These are phyloP conservation scores for Nyssa sinensis DNA, from an alignment of 148 eudicot species.

Conservation along the genomic window DNA sequence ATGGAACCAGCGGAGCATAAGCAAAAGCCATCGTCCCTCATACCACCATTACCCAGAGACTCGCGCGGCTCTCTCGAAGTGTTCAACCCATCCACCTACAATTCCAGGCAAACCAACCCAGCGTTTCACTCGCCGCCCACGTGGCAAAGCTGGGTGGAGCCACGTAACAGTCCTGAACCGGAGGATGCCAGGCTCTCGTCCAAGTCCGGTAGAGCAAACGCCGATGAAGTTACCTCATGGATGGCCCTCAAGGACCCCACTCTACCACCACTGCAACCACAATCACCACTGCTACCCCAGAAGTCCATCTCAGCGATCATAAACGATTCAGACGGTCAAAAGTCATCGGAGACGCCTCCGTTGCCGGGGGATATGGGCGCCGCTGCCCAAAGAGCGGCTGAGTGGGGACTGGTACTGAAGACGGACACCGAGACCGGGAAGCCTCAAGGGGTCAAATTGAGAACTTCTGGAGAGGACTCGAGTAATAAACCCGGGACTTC, in stretches of 20 bases:
- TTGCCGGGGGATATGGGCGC: constrained; percentile 21
- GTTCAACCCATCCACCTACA: constrained; percentile 64
- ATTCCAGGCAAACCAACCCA: constrained; percentile 33
- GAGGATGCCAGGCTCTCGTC: constrained; percentile 25
- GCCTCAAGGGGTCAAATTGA: constrained; percentile 66
- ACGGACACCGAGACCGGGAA: constrained; percentile 84
- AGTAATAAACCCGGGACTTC: constrained; percentile 32
- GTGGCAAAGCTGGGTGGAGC: constrained; percentile 50
- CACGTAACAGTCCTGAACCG: constrained; percentile 11
- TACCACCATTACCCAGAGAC: constrained; percentile 61
- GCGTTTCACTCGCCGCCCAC: constrained; percentile 43
- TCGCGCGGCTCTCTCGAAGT: constrained; percentile 87
- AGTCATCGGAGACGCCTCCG: constrained; percentile 8
- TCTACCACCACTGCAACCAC: constrained; percentile 9
- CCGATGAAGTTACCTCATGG: constrained; percentile 74
- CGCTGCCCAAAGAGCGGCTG: constrained; percentile 89
- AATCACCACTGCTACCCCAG: background rate
- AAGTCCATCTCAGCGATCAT: constrained; percentile 16
- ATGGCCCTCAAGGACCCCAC: constrained; percentile 74
- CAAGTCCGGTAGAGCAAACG: constrained; percentile 28
- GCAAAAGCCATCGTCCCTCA: constrained; percentile 36
- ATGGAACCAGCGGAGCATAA: constrained; percentile 49
- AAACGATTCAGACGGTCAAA: constrained; percentile 19
- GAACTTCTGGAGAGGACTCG: constrained; percentile 71
- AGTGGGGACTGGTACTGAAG: constrained; percentile 87